Percentiles rank a stretch among this genome's conserved stretches.
Conservation (phyloP, 345 rosid species). For the Laguncularia racemosa region DNA sequence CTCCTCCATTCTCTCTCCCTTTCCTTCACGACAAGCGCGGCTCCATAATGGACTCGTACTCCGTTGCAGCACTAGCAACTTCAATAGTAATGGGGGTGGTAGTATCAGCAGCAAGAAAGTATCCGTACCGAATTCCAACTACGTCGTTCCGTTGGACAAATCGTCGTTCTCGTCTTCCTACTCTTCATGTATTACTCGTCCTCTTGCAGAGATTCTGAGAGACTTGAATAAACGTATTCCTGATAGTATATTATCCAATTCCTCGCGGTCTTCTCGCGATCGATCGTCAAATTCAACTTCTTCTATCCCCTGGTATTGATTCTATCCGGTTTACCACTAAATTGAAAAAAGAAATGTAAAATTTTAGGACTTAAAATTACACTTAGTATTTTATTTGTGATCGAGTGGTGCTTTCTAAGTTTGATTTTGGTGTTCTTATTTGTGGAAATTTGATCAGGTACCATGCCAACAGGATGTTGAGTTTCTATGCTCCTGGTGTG, state of each 20-base stretch:
- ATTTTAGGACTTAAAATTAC: too few relatives aligned
- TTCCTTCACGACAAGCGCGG: neutral
- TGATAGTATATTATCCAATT: constrained; percentile 50
- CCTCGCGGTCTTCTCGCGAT: constrained; percentile 19
- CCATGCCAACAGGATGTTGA: constrained; percentile 95
- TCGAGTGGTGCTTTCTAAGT: neutral
- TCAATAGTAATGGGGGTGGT: constrained; percentile 8
- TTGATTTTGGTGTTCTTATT: constrained; percentile 2
- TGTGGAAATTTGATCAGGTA: constrained; percentile 36
- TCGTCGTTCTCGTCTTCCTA: constrained; percentile 38
- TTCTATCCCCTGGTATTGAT: constrained; percentile 59
- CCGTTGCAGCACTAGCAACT: too few relatives aligned
- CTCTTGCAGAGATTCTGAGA: constrained; percentile 91
- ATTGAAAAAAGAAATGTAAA: neutral
- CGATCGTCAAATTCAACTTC: constrained; percentile 23
- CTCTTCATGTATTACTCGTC: constrained; percentile 74
- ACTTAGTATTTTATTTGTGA: neutral
- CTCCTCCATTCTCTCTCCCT: neutral
- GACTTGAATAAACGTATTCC: constrained; percentile 94
- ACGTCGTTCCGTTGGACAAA: constrained; percentile 82
- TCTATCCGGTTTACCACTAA: neutral
- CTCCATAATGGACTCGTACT: too few relatives aligned
- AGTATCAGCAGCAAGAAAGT: constrained; percentile 25
- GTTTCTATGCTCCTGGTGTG: constrained; percentile 97
- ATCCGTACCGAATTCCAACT: constrained; percentile 69